Evolutionary conservation across 805 yeast species (phyloP).

Genomic region (Candida nitratophila): DNA sequence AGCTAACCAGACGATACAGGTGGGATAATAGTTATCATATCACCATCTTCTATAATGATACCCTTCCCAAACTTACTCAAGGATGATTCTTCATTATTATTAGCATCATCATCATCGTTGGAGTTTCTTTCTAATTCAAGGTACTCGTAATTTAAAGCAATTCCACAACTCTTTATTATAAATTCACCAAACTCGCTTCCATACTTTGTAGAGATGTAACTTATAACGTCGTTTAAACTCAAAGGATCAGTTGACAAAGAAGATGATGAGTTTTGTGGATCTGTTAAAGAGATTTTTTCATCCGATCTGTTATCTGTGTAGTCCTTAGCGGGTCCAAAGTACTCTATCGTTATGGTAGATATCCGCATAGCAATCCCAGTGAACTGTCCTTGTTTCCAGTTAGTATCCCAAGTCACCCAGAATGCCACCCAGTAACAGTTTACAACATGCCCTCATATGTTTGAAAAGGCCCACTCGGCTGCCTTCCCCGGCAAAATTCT

Average conservation of each 20-base stretch:
- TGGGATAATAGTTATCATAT: slow-evolving; percentile 9
- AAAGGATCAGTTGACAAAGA: not conserved
- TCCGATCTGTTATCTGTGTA: slow-evolving; percentile 5
- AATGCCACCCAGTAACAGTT: too few species aligned
- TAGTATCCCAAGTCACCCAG: too few species aligned
- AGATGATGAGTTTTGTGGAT: not conserved
- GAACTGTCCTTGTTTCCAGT: too few species aligned
- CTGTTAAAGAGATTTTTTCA: not conserved
- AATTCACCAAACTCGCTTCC: slow-evolving; percentile 6
- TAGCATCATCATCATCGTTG: slow-evolving; percentile 10
- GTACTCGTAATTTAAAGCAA: slow-evolving; percentile 11
- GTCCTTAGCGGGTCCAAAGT: slow-evolving; percentile 15
- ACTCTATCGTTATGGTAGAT: slow-evolving; percentile 3
- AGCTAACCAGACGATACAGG: slow-evolving; percentile 15
- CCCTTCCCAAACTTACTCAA: not conserved
- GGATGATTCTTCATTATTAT: slow-evolving; percentile 12
- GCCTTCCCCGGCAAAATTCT: too few species aligned
- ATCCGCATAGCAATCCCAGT: too few species aligned
- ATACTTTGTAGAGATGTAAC: not conserved
- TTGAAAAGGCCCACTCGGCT: too few species aligned
- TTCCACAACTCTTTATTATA: slow-evolving; percentile 8
- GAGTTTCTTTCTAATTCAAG: slow-evolving; percentile 6
- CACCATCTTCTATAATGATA: not conserved
- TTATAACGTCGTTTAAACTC: not conserved
- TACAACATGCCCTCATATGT: too few species aligned